Base-by-base conservation (phyloP, 2,329 filamentous ascomycete genomes). In the Nemania sp. region DNA sequence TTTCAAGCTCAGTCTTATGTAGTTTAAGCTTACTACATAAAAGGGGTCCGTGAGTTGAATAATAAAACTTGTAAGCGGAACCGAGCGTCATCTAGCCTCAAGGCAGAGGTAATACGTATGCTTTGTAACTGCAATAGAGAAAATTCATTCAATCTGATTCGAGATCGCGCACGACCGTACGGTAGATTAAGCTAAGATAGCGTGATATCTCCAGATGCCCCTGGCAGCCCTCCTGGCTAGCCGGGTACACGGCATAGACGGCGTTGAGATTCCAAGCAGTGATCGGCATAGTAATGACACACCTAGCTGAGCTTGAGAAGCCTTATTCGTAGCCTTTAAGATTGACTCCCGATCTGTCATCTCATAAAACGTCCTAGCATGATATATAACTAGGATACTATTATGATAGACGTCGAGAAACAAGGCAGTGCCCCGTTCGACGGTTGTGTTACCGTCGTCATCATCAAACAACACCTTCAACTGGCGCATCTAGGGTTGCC, bases 261-360 rank as follows among this genome's bases (percentile, higher is more conserved):
- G 52, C 52, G 53, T 58, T 8, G 27, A 59, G 22, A 41, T 38
- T 10, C 18, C 15, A 41, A 43, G 41, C 41, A 38, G 54, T 29
- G 67, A 69, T 69, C 67, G 55, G 41, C 67, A 61, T 38, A 26
- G 47, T 54, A 15, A 24, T 27, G 26, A 29, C 26, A 43, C 24
- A 43, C 26, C 38, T n/a, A 22, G n/a, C 20, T 11, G n/a, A 60
- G 24, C 13, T 43, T 7, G 38, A 60, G 51, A 55, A 20, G 27
- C 24, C 60, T 58, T 69, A 66, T 51, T 24, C 38, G 26, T 27
- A 4, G 18, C 6, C 11, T 10, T 38, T 41, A 58, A 53, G 58
- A 20, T 43, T 10, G 18, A 13, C 20, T 24, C n/a, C 20, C 22
- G 15, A 29, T 29, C 29, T 20, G 13, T 26, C 10, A 26, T 22